Evolutionary conservation across 768 basidiomycete genomes (phyloP).

Genomic region (Mycena galopus): DNA sequence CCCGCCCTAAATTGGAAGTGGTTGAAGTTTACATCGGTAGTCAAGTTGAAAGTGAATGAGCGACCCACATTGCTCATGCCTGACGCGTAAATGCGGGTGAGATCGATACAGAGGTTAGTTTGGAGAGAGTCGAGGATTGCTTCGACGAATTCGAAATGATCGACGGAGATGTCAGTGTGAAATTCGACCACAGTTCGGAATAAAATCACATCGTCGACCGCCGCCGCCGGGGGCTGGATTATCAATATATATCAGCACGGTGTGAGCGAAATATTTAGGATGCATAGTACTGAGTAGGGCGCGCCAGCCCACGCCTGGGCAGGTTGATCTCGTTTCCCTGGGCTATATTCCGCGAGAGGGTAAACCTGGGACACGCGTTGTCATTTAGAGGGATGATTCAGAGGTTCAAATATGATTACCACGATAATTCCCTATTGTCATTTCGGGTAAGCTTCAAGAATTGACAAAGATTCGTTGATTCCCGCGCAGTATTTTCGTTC

Average conservation of each 20-base stretch:
- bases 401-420: neutral
- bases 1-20: conserved; percentile 30
- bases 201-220: conserved; percentile 33
- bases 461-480: too few species aligned
- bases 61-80: conserved; percentile 37
- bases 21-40: too few species aligned
- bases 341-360: conserved; percentile 31
- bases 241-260: neutral
- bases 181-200: too few species aligned
- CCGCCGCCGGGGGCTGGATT: conserved; percentile 22
- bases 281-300: conserved; percentile 31
- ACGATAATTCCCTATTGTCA: conserved; percentile 32
- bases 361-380: conserved; percentile 27
- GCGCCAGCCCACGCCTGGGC: conserved; percentile 34
- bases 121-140: conserved; percentile 20
- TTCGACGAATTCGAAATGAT: conserved; percentile 32
- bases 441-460: neutral
- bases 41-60: neutral
- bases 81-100: conserved; percentile 35
- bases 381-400: neutral
- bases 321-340: conserved; percentile 27
- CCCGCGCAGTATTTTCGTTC: too few species aligned
- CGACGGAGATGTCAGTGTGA: neutral
- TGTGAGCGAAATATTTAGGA: neutral
- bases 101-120: conserved; percentile 37